phyloP scores from a whole-genome alignment of 2,329 filamentous ascomycete genomes.

The Sporothrix humicola region DNA sequence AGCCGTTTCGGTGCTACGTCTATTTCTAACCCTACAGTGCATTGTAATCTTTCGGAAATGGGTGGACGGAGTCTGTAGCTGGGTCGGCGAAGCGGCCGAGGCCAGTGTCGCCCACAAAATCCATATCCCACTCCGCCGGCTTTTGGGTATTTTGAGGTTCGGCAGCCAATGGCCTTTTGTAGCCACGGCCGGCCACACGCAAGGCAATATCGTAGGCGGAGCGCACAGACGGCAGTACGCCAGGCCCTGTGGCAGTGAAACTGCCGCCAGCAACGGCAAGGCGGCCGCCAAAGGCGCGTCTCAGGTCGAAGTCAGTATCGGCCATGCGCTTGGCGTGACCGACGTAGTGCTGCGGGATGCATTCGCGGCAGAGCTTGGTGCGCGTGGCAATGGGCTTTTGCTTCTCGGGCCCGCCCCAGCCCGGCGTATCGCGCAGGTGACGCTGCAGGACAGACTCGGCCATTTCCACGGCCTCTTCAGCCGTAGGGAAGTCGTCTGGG shows the following conservation, averaged over 20 bases:
- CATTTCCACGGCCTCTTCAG: constrained; percentile 70
- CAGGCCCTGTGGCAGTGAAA: constrained; percentile 57
- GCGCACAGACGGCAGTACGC: constrained; percentile 58
- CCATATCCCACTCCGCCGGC: constrained; percentile 29
- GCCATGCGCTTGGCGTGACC: constrained; percentile 72
- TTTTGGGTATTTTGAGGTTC: background rate
- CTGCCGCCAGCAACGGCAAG: constrained; percentile 68
- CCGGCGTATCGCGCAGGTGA: constrained; percentile 61
- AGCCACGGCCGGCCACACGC: constrained; percentile 44
- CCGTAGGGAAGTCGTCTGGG: constrained; percentile 60
- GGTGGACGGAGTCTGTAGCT: constrained; percentile 14
- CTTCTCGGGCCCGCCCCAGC: constrained; percentile 40
- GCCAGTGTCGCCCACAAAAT: constrained; percentile 39
- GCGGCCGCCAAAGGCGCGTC: constrained; percentile 62
- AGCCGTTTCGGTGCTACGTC: too few relatives aligned
- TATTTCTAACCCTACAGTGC: constrained; percentile 31
- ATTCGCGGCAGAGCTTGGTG: constrained; percentile 66
- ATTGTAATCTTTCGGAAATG: constrained; percentile 6
- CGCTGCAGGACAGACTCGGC: constrained; percentile 72
- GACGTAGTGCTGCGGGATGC: constrained; percentile 88
- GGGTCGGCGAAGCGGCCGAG: constrained; percentile 36
- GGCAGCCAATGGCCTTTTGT: constrained; percentile 14
- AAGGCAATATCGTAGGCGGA: constrained; percentile 54
- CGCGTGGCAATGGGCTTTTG: constrained; percentile 57
- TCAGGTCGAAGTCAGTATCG: constrained; percentile 60